Evolutionary conservation across 805 yeast genomes (phyloP).

Genomic region (Yamadazyma laniorum): DNA sequence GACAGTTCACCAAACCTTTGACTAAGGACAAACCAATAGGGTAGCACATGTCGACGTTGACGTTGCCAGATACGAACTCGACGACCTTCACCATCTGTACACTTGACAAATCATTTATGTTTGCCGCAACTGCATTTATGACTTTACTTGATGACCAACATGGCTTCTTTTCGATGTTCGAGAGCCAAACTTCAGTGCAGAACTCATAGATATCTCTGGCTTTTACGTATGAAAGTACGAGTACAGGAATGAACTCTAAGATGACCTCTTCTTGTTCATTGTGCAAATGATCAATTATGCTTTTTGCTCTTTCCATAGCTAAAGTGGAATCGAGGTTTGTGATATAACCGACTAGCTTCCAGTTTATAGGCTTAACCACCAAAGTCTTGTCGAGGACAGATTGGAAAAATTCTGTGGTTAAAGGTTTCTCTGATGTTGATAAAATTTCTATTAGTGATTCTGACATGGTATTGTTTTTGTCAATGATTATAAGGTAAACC

Average conservation of each 20-base stretch:
- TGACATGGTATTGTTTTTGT: slow-evolving; percentile 31
- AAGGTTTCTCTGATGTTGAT: slow-evolving; percentile 49
- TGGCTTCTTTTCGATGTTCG: slow-evolving; percentile 18
- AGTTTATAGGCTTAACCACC: slow-evolving; percentile 25
- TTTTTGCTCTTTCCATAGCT: slow-evolving; percentile 40
- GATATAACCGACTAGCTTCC: slow-evolving; percentile 47
- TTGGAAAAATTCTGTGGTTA: slow-evolving; percentile 52
- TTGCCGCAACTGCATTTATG: slow-evolving; percentile 35
- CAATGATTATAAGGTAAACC: slow-evolving; percentile 43
- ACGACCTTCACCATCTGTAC: slow-evolving; percentile 31
- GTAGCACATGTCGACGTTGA: not conserved
- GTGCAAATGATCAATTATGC: slow-evolving; percentile 4
- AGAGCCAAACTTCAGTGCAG: slow-evolving; percentile 44
- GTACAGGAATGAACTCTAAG: slow-evolving; percentile 22
- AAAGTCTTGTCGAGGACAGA: slow-evolving; percentile 35
- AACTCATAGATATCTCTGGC: slow-evolving; percentile 59
- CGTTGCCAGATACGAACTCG: slow-evolving; percentile 3
- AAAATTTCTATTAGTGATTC: slow-evolving; percentile 46
- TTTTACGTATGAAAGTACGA: slow-evolving; percentile 48
- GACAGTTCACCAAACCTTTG: slow-evolving; percentile 43
- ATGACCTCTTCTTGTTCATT: slow-evolving; percentile 1
- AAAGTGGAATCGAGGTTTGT: slow-evolving; percentile 57
- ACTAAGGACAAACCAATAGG: slow-evolving; percentile 16
- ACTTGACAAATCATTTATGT: slow-evolving; percentile 46
- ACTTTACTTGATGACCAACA: slow-evolving; percentile 28